A percentile compares a stretch with the other conserved stretches of the same genome.
Evolutionary conservation across 176 grass and related monocot species (phyloP).

Genomic region (Oryza meyeriana): DNA sequence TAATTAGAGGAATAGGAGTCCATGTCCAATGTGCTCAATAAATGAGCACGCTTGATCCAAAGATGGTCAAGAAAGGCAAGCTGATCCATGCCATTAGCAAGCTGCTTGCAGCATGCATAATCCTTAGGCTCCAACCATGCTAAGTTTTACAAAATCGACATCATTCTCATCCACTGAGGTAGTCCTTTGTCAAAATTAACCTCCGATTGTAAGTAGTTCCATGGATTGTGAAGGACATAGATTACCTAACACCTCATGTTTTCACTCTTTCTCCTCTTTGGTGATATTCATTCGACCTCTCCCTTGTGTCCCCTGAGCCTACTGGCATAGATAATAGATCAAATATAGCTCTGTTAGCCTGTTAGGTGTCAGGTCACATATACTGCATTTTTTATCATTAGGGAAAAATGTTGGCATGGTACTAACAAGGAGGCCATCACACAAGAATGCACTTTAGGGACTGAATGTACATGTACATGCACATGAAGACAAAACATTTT

Average conservation of each 20-base stretch:
- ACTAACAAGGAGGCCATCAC: too few species aligned
- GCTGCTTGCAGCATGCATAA: too few species aligned
- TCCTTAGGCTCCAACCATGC: too few species aligned
- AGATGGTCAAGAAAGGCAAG: neutral
- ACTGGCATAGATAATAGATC: neutral
- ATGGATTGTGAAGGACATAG: conserved; percentile 22
- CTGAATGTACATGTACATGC: too few species aligned
- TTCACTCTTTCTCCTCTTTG: neutral
- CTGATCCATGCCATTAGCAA: too few species aligned
- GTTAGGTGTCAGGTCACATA: too few species aligned
- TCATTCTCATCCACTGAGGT: too few species aligned
- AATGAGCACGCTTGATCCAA: neutral
- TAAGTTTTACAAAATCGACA: too few species aligned
- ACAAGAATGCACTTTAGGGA: too few species aligned
- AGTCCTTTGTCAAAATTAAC: neutral
- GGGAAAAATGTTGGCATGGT: too few species aligned
- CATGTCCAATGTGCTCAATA: neutral
- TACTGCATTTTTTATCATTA: too few species aligned
- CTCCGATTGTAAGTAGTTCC: neutral
- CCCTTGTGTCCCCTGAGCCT: neutral
- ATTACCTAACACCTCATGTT: neutral
- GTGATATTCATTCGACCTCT: neutral
- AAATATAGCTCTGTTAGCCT: neutral
- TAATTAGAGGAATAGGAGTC: neutral
- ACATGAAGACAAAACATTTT: too few species aligned